Conservation (phyloP, 805 yeast species). For the Saccharomyces paradoxus region DNA sequence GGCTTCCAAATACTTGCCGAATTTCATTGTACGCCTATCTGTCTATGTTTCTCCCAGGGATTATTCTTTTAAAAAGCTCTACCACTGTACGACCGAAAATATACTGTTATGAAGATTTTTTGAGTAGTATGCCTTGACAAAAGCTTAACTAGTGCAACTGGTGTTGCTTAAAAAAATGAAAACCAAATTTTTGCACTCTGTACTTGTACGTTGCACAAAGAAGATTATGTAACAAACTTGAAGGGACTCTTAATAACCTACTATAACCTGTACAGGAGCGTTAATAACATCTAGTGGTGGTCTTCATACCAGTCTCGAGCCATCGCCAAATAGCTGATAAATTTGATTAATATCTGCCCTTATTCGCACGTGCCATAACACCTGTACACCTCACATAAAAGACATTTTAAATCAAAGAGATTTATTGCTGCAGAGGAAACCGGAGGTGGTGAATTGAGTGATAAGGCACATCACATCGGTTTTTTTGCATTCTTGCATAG, state of each 20-base stretch:
- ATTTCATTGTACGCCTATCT: conserved; percentile 48
- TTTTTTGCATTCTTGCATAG: not conserved
- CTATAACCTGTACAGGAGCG: not conserved
- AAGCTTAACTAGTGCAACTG: not conserved
- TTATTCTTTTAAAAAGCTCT: not conserved
- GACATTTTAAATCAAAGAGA: not conserved
- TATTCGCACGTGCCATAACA: not conserved
- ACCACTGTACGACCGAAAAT: not conserved
- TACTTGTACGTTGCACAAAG: not conserved
- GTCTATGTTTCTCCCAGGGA: not conserved
- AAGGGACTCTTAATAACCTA: not conserved
- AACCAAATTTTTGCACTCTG: not conserved
- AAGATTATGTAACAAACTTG: not conserved
- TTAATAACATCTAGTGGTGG: not conserved
- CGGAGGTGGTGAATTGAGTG: not conserved
- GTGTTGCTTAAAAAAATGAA: not conserved
- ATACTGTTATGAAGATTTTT: not conserved
- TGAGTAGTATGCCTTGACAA: not conserved
- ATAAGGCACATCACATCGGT: not conserved
- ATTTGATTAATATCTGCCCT: not conserved
- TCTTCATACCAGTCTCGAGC: not conserved
- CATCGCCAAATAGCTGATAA: not conserved
- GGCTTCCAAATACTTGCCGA: conserved; percentile 90
- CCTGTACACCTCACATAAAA: not conserved
- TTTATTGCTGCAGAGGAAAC: not conserved